Base-by-base conservation (phyloP, 352 stramenopile genomes). In the Pythium aquatile region DNA sequence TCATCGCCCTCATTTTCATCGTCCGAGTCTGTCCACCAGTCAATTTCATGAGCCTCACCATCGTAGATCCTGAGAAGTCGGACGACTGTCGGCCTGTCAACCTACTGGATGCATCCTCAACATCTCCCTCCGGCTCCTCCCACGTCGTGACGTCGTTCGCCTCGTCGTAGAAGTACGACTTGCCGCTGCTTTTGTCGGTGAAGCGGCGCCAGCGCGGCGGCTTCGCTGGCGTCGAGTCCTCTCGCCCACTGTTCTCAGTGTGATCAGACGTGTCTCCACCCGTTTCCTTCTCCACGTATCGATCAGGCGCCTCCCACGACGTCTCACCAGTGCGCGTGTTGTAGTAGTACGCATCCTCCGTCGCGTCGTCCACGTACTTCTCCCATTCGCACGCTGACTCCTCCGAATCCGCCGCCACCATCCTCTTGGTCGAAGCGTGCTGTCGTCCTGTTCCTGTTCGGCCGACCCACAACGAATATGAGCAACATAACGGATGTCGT, bases 101-200 rank as follows among this genome's bases (percentile, higher is more conserved):
- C 58, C 17, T 53, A 80, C 73, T 71, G 20, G 72, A 73, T 26
- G 30, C 65, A 9, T 64, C 56, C 5, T 58, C 26, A 4, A 73
- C 48, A 49, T 83, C 83, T 0, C 69, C 76, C 20, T 91, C 73
- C 4, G 87, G 87, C 28, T 87, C 68, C 0, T 92, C 77, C 87
- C 87, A 96, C 56, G 88, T 78, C 55, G 85, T 94, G 33, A 76
- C 68, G 16, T 79, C 79, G 35, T 79, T 93, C 5, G 67, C 72
- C 66, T 88, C 70, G 64, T 96, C 84, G 75, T 88, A 83, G 52
- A 87, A 96, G 48, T 96, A 96, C 10, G 63, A 57, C 37, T 73
- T 76, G 11, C 75, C 77, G 11, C 70, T 81, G 55, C 69, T 77
- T 10, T 93, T 80, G 66, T 93, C 87, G 35, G 78, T 61, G 61